phyloP scores from a whole-genome alignment of 495 filamentous ascomycete species.

The Pseudoneurospora amorphoporcata region DNA sequence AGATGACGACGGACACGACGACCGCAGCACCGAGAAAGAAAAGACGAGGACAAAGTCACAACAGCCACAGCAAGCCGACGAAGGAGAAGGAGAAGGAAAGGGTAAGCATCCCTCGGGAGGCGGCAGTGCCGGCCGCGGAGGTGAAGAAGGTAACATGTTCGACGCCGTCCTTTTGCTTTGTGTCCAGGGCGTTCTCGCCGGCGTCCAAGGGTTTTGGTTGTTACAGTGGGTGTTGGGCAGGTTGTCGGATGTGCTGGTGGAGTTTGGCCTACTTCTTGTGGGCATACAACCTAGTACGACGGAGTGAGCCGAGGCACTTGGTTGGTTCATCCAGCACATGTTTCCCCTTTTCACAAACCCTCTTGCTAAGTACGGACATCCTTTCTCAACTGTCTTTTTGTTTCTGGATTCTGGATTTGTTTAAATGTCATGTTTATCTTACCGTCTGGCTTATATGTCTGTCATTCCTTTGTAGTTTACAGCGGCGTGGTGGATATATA shows the following conservation, averaged over 20 bases:
- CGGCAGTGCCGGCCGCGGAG: background rate
- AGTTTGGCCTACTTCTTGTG: constrained; percentile 19
- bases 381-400: background rate
- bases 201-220: constrained; percentile 15
- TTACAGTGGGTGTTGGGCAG: constrained; percentile 15
- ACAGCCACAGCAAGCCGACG: background rate
- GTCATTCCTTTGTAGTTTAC: background rate
- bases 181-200: constrained; percentile 15
- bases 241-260: constrained; percentile 18
- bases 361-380: background rate
- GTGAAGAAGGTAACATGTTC: background rate
- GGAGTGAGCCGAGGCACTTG: background rate
- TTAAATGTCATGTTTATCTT: constrained; percentile 1
- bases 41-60: background rate
- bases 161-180: constrained; percentile 17
- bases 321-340: background rate
- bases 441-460: background rate
- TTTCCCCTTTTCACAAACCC: too few relatives aligned
- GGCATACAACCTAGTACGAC: background rate
- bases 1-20: constrained; percentile 1
- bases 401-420: constrained; percentile 8
- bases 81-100: background rate
- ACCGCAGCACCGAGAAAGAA: background rate
- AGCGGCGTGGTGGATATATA: background rate
- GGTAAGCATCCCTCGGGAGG: background rate